These are phyloP conservation scores for Phaeodactylum tricornutum DNA, from an alignment of 108 stramenopile genomes.

Conservation along the genomic window DNA sequence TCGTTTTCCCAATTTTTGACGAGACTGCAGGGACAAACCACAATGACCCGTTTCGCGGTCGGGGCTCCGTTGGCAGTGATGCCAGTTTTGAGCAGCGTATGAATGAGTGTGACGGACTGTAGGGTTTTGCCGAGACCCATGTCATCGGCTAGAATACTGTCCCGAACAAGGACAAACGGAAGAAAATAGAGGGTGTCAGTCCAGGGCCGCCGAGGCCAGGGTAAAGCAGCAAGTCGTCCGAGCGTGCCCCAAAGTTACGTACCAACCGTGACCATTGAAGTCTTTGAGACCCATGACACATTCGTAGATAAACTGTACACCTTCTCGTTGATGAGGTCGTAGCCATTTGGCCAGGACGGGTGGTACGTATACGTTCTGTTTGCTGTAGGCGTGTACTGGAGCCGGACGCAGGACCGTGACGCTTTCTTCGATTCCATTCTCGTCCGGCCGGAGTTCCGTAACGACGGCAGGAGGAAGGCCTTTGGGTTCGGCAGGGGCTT, in stretches of 20 bases:
- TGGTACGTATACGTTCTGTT: slow-evolving; percentile 78
- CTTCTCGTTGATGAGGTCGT: slow-evolving; percentile 91
- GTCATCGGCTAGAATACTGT: slow-evolving; percentile 31
- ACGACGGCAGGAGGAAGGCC: slow-evolving; percentile 62
- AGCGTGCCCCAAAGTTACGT: too few species aligned
- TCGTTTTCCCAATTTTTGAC: slow-evolving; percentile 99
- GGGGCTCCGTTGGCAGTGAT: slow-evolving; percentile 70
- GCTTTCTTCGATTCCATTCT: slow-evolving; percentile 76
- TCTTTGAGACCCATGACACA: slow-evolving; percentile 91
- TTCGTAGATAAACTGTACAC: slow-evolving; percentile 94
- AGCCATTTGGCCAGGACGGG: slow-evolving; percentile 90
- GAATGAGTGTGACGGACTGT: slow-evolving; percentile 56
- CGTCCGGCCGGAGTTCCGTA: slow-evolving; percentile 58
- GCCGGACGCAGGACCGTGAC: slow-evolving; percentile 44
- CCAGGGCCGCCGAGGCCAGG: background rate
- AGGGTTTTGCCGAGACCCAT: slow-evolving; percentile 30
- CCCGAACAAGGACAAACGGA: background rate
- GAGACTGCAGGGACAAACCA: slow-evolving; percentile 93
- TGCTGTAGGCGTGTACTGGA: slow-evolving; percentile 43
- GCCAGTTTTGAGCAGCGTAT: slow-evolving; percentile 90
- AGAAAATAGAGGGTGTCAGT: background rate
- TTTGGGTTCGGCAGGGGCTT: slow-evolving; percentile 52
- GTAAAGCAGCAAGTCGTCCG: background rate
- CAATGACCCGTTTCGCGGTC: slow-evolving; percentile 83
- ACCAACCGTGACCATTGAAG: slow-evolving; percentile 79